phyloP scores from a whole-genome alignment of 2,329 filamentous ascomycete genomes.

The Botrytis fabae region DNA sequence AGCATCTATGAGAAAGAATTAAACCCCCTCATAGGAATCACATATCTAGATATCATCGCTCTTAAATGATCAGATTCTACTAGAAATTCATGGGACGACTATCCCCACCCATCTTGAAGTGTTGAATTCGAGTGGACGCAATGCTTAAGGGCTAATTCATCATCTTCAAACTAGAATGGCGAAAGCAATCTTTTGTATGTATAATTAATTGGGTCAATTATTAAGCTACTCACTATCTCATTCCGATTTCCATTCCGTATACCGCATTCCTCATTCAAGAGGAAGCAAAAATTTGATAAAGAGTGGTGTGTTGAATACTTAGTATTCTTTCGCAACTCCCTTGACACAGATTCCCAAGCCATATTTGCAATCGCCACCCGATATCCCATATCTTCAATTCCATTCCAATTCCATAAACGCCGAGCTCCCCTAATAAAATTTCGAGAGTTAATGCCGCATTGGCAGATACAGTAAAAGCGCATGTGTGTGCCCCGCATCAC shows the following conservation, averaged over 20 bases:
- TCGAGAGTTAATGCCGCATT: neutral
- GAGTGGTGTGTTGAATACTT: constrained; percentile 9
- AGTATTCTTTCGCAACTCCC: neutral
- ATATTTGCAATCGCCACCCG: constrained; percentile 3
- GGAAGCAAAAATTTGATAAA: neutral
- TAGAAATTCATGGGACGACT: neutral
- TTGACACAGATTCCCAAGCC: neutral
- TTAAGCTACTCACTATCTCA: constrained; percentile 7
- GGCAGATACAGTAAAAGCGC: neutral
- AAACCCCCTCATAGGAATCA: neutral
- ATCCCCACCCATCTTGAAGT: neutral
- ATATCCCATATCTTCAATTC: neutral
- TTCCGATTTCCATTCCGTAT: neutral
- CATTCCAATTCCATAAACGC: constrained; percentile 2
- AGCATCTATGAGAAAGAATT: neutral
- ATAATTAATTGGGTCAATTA: constrained; percentile 4
- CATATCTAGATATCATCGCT: neutral
- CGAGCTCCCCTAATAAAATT: neutral
- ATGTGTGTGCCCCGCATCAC: neutral
- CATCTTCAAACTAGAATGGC: neutral
- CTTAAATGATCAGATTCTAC: neutral
- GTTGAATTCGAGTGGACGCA: neutral
- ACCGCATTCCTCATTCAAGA: neutral
- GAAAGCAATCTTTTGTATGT: neutral
- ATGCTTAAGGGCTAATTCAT: neutral